Evolutionary conservation across 768 basidiomycete species (phyloP).

Genomic region (Cantharellus cinnabarinus): DNA sequence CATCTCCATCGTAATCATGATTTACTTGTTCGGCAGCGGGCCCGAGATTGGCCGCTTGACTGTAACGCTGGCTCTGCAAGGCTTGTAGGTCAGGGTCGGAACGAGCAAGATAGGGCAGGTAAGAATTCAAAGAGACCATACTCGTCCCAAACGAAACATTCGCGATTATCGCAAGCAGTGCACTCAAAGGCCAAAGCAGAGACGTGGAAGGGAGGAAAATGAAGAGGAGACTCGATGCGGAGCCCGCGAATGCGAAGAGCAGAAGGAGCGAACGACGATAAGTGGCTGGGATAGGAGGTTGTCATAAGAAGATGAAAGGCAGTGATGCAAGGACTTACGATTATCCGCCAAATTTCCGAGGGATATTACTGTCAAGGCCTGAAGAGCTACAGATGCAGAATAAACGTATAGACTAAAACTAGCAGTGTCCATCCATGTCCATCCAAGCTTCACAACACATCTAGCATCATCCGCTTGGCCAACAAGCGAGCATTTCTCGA

Average conservation of each 20-base stretch:
- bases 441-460: conserved; percentile 67
- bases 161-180: conserved; percentile 50
- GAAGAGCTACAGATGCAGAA: conserved; percentile 71
- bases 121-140: conserved; percentile 77
- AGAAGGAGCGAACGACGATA: conserved; percentile 65
- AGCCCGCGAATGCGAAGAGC: conserved; percentile 51
- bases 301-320: not conserved
- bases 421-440: conserved; percentile 53
- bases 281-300: conserved; percentile 21
- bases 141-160: conserved; percentile 78
- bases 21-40: not conserved
- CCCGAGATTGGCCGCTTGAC: not conserved
- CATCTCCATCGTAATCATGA: not conserved
- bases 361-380: conserved; percentile 87
- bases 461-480: conserved; percentile 21
- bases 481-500: conserved; percentile 27
- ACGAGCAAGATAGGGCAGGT: conserved; percentile 55
- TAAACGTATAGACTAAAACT: conserved; percentile 58
- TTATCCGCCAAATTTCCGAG: conserved; percentile 84
- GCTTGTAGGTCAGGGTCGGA: conserved; percentile 24
- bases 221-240: conserved; percentile 46
- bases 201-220: conserved; percentile 54
- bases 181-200: conserved; percentile 43
- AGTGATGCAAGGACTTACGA: conserved; percentile 28
- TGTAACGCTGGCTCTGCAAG: not conserved